Percentiles rank a stretch among this genome's conserved stretches.
These are phyloP conservation scores for Neopestalotiopsis sp. DNA, from an alignment of 2,329 filamentous ascomycete species.

Conservation along the genomic window DNA sequence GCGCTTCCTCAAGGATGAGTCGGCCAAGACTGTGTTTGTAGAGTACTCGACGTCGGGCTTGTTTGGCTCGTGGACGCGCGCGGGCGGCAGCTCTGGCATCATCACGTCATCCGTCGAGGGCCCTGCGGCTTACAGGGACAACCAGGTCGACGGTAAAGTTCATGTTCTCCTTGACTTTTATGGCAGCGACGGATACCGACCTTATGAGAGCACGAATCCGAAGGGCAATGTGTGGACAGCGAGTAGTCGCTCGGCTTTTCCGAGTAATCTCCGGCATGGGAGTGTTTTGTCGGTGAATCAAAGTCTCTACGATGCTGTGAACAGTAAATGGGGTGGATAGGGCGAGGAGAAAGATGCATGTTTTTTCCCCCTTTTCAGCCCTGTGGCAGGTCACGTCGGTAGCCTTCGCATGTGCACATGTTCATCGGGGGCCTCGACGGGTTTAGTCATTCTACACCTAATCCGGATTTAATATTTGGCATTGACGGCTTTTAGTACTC, in stretches of 20 bases:
- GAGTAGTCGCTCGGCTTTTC: conserved; percentile 47
- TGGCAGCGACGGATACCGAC: conserved; percentile 52
- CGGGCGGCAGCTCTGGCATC: conserved; percentile 46
- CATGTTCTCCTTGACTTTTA: conserved; percentile 58
- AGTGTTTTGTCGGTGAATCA: conserved; percentile 53
- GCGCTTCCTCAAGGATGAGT: conserved; percentile 62
- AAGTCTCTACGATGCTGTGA: conserved; percentile 46
- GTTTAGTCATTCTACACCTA: too few relatives aligned
- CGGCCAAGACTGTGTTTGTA: conserved; percentile 54
- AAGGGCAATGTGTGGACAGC: conserved; percentile 50
- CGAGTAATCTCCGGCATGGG: conserved; percentile 55
- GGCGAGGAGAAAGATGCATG: neutral
- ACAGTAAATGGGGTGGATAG: conserved; percentile 38
- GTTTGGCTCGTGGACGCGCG: conserved; percentile 56
- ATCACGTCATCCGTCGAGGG: conserved; percentile 50
- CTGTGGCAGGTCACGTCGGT: too few relatives aligned
- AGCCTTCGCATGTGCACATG: too few relatives aligned
- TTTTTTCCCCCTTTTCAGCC: too few relatives aligned
- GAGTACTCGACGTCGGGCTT: conserved; percentile 53
- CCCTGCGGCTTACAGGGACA: conserved; percentile 50
- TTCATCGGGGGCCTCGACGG: too few relatives aligned
- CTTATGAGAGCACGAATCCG: conserved; percentile 51
- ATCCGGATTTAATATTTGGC: too few relatives aligned
- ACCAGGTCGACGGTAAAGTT: conserved; percentile 41
- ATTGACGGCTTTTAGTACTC: too few relatives aligned